Percentiles rank a stretch among this genome's conserved stretches.
These are phyloP conservation scores for Colletotrichum sp. DNA, from an alignment of 2,329 filamentous ascomycete genomes.

Conservation along the genomic window DNA sequence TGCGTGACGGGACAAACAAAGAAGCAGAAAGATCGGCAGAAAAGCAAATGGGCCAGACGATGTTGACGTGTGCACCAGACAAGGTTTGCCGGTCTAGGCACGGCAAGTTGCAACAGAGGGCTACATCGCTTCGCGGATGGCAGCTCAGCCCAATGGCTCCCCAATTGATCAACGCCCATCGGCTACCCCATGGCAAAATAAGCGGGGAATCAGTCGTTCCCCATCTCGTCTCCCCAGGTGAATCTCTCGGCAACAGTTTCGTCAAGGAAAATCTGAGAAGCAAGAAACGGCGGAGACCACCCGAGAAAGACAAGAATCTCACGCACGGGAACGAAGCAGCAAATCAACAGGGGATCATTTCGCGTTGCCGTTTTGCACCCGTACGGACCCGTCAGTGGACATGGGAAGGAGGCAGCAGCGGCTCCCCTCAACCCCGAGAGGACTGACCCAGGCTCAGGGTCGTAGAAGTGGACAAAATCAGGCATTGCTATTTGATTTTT, in stretches of 20 bases:
- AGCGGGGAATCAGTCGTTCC: constrained; percentile 4
- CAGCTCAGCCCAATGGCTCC: constrained; percentile 16
- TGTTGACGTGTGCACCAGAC: neutral
- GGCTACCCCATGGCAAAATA: neutral
- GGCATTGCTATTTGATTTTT: neutral
- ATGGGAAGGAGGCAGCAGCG: neutral
- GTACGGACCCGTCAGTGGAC: neutral
- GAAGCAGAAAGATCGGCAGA: neutral
- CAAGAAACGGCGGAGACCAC: neutral
- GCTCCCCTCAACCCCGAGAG: neutral
- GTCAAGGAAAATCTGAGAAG: neutral
- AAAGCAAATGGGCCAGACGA: neutral
- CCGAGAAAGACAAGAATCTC: neutral
- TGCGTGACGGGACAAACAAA: neutral
- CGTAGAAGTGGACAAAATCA: neutral
- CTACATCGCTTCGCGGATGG: constrained; percentile 18
- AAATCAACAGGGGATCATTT: neutral
- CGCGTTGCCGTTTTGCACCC: neutral
- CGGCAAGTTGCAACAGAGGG: constrained; percentile 7
- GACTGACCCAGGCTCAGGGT: neutral
- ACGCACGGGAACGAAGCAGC: neutral
- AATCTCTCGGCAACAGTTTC: neutral
- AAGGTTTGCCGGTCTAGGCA: constrained; percentile 4
- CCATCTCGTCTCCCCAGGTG: neutral
- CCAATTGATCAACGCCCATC: neutral